Evolutionary conservation across 2,329 filamentous ascomycete species (phyloP).

Genomic region (Pseudogymnoascus sp.): DNA sequence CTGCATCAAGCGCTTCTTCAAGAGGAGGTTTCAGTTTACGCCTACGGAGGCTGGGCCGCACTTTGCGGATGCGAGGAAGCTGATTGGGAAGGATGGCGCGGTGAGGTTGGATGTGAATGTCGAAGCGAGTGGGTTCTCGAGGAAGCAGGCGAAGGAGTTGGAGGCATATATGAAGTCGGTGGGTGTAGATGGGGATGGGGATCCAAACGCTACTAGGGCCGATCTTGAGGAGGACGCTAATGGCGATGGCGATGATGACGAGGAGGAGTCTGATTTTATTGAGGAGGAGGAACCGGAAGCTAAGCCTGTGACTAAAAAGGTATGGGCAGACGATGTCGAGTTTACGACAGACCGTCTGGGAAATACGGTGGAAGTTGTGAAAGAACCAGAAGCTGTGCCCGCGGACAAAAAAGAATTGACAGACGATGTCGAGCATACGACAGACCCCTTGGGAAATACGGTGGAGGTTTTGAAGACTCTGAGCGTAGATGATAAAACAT

Average conservation of each 20-base stretch:
- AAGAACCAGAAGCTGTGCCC: slow-evolving; percentile 13
- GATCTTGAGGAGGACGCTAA: slow-evolving; percentile 36
- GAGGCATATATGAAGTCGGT: slow-evolving; percentile 80
- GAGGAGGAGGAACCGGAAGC: slow-evolving; percentile 21
- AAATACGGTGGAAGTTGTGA: slow-evolving; percentile 18
- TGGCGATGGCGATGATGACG: slow-evolving; percentile 29
- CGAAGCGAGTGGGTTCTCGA: slow-evolving; percentile 90
- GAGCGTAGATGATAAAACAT: slow-evolving; percentile 27
- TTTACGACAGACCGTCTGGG: slow-evolving; percentile 26
- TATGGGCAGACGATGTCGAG: slow-evolving; percentile 26
- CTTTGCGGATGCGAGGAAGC: slow-evolving; percentile 76
- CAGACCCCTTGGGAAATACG: slow-evolving; percentile 25
- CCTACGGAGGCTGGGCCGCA: slow-evolving; percentile 77
- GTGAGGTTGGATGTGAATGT: slow-evolving; percentile 78
- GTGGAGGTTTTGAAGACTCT: slow-evolving; percentile 14
- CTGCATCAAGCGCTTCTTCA: slow-evolving; percentile 92
- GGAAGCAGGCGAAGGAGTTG: slow-evolving; percentile 92
- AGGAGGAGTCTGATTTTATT: slow-evolving; percentile 26
- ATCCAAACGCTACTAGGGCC: slow-evolving; percentile 26
- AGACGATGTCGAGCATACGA: slow-evolving; percentile 27
- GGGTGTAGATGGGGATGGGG: slow-evolving; percentile 44
- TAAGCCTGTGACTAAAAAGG: slow-evolving; percentile 6
- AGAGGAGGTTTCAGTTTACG: slow-evolving; percentile 80
- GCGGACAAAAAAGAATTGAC: slow-evolving; percentile 14
- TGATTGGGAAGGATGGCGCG: slow-evolving; percentile 56